phyloP scores from a whole-genome alignment of 2,329 filamentous ascomycete genomes.

The Lasiodiplodia citricola region DNA sequence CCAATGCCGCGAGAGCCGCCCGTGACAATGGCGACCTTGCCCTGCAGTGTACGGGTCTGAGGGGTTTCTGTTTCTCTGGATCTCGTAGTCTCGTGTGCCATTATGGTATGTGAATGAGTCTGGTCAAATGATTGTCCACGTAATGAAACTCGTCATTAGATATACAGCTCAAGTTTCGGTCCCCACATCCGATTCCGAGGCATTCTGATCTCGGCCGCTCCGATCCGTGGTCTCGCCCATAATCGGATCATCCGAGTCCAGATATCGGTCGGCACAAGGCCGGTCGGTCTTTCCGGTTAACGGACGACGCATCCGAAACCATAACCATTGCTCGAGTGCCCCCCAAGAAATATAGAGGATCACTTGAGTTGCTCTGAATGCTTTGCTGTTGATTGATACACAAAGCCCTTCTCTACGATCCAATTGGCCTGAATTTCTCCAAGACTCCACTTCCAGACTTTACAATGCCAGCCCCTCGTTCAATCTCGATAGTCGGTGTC shows the following conservation, averaged over 20 bases:
- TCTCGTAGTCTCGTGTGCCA: neutral
- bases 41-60: neutral
- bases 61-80: neutral
- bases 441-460: neutral
- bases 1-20: constrained; percentile 54
- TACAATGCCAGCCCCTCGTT: neutral
- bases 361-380: too few species aligned
- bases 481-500: constrained; percentile 36
- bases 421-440: too few species aligned
- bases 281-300: too few species aligned
- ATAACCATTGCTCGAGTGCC: too few species aligned
- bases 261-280: too few species aligned
- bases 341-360: too few species aligned
- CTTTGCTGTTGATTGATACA: too few species aligned
- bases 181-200: neutral
- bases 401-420: neutral
- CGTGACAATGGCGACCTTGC: constrained; percentile 54
- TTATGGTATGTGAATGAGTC: neutral
- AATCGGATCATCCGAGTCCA: too few species aligned
- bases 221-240: too few species aligned
- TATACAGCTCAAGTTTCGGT: neutral
- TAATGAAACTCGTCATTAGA: neutral
- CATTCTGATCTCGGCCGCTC: too few species aligned
- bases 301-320: too few species aligned
- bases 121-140: neutral